Base-by-base conservation (phyloP, 2,329 filamentous ascomycete genomes). In the Alternaria gansuensis region DNA sequence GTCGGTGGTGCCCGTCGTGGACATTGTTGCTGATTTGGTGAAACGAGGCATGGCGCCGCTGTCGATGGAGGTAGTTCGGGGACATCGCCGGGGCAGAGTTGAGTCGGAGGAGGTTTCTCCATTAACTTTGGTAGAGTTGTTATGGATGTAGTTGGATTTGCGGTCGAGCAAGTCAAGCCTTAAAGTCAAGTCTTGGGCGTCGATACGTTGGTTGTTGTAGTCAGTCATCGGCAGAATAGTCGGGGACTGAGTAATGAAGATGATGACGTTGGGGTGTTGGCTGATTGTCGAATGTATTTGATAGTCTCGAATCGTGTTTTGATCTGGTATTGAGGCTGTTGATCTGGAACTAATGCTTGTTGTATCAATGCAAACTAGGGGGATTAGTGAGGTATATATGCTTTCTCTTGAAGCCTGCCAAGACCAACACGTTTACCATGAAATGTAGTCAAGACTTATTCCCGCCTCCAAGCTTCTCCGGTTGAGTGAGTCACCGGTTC, bases 41-140 rank as follows among this genome's bases (percentile, higher is more conserved):
- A 73, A 72, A 57, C 50, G 54, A 48, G 60, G 26, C 51, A 50
- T 56, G 59, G 45, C 17, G 21, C 55, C n/a, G 66, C 62, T 62
- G 51, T 68, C 60, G 57, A 68, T 65, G 70, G 72, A 72, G 72
- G 71, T 52, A 70, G 72, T 48, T 73, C 69, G 62, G 66, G 54
- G 31, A 69, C 59, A 46, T 66, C 66, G 60, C 29, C 51, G 29
- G 57, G 67, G 54, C 52, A 61, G 54, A 62, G 56, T 52, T 46
- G 63, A 54, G 43, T 60, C 52, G 54, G 60, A 59, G 65, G 65
- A 51, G 59, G 51, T 49, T 59, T 65, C 62, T 61, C 56, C 63
- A 63, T 59, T 26, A 45, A 29, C 51, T 44, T 40, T 62, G 50
- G 60, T 59, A 14, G 51, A 24, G 23, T 48, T 37, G 21, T 26